Base-by-base conservation (phyloP, 768 basidiomycete species). In the Pleurotus ostreatus region DNA sequence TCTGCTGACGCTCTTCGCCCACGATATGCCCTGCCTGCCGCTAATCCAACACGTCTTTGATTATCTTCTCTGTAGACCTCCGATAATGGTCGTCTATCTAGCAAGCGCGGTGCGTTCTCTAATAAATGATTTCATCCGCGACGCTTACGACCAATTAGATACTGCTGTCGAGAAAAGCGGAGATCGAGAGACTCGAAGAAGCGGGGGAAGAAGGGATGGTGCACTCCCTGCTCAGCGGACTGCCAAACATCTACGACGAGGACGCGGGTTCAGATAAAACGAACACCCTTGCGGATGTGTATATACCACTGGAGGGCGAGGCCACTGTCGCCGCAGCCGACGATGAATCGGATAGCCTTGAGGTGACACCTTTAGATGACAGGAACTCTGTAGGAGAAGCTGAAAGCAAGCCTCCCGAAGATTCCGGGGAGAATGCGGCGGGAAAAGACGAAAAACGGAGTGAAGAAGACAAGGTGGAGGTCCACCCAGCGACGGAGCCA, bases 41-140 rank as follows among this genome's bases (percentile, higher is more conserved):
- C 84, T 94, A 40, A 89, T 94, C 25, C 94, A 96, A 66, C 88
- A 94, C 60, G 83, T 94, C 46, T 98, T 96, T 69, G 94, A 98
- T 70, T 98, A 86, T 65, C 71, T 97, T 7, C 72, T 98, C 12
- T 83, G 84, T 59, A 79, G 94, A 38, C 92, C 92, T 22, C 94
- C 94, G 8, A 82, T 94, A 26, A 76, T 79, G 1, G 78, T 84
- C 2, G 87, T 96, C 0, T 98, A 96, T 74, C 81, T 97, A 8
- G 85, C 85, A 13, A 82, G 87, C 34, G 87, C 89, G 40, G 93
- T 96, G 66, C 62, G 89, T 78, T 8, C 25, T 15, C 43, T 15
- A 44, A n/a, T 41, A n/a, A 20, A 22, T 43, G 49, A 37, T 22
- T 15, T 8, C 18, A 16, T 45, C 55, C n/a, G 49, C 1, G 41